These are phyloP conservation scores for Coffea humblotiana DNA, from an alignment of 305 asterid genomes.

Conservation along the genomic window DNA sequence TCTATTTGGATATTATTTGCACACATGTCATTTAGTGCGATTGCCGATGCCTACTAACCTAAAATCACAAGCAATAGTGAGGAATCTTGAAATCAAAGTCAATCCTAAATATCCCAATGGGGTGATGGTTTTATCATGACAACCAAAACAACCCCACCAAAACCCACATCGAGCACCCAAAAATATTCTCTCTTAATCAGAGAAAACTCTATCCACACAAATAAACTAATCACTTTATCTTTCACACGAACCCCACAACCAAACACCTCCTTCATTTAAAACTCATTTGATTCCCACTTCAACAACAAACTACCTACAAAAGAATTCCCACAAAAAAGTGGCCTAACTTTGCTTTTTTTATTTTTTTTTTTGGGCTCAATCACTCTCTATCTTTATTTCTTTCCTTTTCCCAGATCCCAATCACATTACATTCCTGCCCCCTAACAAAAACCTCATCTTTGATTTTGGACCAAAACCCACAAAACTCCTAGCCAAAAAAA, in stretches of 20 bases:
- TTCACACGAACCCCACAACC: conserved; percentile 14
- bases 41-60: background rate
- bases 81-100: conserved; percentile 29
- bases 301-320: conserved; percentile 9
- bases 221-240: conserved; percentile 8
- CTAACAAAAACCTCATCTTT: background rate
- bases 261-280: background rate
- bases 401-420: background rate
- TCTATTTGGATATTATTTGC: background rate
- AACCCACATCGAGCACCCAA: conserved; percentile 27
- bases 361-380: too few relatives aligned
- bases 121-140: background rate
- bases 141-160: conserved; percentile 15
- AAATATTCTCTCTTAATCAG: conserved; percentile 20
- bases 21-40: conserved; percentile 11
- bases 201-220: conserved; percentile 7
- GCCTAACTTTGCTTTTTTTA: conserved; percentile 12
- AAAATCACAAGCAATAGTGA: conserved; percentile 6
- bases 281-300: conserved; percentile 25
- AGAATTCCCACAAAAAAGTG: conserved; percentile 12
- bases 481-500: too few relatives aligned
- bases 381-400: background rate
- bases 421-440: background rate
- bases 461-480: too few relatives aligned
- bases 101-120: background rate